Evolutionary conservation across 2,329 filamentous ascomycete species (phyloP), one percentile per base, ranked within the genome.

Genomic region (Botrytis porri): DNA sequence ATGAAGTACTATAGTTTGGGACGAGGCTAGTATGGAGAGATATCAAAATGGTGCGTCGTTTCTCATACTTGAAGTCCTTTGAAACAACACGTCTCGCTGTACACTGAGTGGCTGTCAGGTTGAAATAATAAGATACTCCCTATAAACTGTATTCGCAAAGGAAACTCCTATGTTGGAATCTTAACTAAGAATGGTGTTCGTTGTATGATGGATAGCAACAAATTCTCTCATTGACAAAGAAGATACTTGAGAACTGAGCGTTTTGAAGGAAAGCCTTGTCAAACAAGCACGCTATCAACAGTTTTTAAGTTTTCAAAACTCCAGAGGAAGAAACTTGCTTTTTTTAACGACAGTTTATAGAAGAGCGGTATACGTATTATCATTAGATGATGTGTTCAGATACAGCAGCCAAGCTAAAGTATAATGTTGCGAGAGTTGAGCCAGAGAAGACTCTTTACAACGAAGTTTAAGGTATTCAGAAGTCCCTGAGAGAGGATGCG

Each of bases 321-420:
- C 29, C 14, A 54, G 12, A 14, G 4, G 51, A 29, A 54, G 51
- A 29, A 2, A 54, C 2, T 54, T 14, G 14, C 25, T 54, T 54
- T n/a, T 12, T 7, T 7, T n/a, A 3, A n/a, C 12, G 25, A 3
- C 5, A 16, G 12, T 54, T n/a, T n/a, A 10, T 25, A 12, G 25
- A 2, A n/a, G 16, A n/a, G 5, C 4, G 25, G 25, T n/a, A n/a
- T 16, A 6, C n/a, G 12, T 6, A 16, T 54, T 7, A 54, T 54
- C 10, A 16, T 54, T 54, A 7, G 0, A n/a, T 16, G 0, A n/a
- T 8, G 5, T 6, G 5, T 7, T 16, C 14, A 1, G 5, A 54
- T 7, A n/a, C 5, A 7, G 12, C 12, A 16, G 48, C 5, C 25
- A 54, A 54, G 48, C 7, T 10, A n/a, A n/a, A 54, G 48, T 25